Percentiles rank a stretch among this genome's conserved stretches.
Conservation (phyloP, 116 monocot species). For the Papilionanthe hybrid region DNA sequence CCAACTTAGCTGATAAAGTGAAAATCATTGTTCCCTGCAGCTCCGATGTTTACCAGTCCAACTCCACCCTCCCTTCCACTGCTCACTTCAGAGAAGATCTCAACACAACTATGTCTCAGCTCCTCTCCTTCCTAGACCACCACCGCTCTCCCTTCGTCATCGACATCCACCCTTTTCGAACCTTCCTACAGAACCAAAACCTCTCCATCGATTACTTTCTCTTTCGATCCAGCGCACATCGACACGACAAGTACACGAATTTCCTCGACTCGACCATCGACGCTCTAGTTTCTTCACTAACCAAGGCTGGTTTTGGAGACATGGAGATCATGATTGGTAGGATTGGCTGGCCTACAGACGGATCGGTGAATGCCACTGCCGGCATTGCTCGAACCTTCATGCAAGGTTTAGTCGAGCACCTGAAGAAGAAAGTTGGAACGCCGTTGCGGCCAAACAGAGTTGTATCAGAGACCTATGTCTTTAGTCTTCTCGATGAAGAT, state of each 20-base stretch:
- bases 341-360: slow-evolving; percentile 93
- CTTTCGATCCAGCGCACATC: slow-evolving; percentile 39
- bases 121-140: slow-evolving; percentile 70
- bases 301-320: slow-evolving; percentile 41
- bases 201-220: slow-evolving; percentile 49
- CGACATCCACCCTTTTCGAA: slow-evolving; percentile 55
- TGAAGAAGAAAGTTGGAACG: slow-evolving; percentile 47
- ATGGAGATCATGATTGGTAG: slow-evolving; percentile 82
- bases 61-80: slow-evolving; percentile 57
- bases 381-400: slow-evolving; percentile 55
- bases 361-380: slow-evolving; percentile 55
- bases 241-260: slow-evolving; percentile 54
- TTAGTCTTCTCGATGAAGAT: slow-evolving; percentile 85
- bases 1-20: slow-evolving; percentile 48
- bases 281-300: slow-evolving; percentile 48
- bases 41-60: slow-evolving; percentile 47
- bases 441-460: slow-evolving; percentile 61
- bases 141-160: slow-evolving; percentile 71
- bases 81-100: slow-evolving; percentile 71
- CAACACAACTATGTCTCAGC: slow-evolving; percentile 74
- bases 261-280: slow-evolving; percentile 65
- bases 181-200: slow-evolving; percentile 55
- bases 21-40: slow-evolving; percentile 80
- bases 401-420: slow-evolving; percentile 50
- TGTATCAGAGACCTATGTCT: slow-evolving; percentile 59